A percentile compares a stretch with the other conserved stretches of the same genome.
These are phyloP conservation scores for Neofusicoccum sp. DNA, from an alignment of 2,329 filamentous ascomycete species.

Conservation along the genomic window DNA sequence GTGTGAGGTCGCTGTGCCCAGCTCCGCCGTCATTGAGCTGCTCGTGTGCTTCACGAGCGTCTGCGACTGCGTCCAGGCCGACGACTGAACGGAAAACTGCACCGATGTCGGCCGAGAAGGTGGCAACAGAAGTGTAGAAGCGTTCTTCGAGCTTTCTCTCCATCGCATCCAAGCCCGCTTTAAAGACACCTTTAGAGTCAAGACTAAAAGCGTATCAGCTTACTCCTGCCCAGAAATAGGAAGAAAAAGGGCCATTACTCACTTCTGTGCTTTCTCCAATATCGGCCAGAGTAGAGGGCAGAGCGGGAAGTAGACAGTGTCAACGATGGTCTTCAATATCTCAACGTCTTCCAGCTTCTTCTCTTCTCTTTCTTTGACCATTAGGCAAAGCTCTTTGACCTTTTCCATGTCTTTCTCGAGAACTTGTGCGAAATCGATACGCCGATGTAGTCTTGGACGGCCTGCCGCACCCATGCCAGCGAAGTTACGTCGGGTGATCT, in stretches of 20 bases:
- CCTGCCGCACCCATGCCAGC: slow-evolving; percentile 90
- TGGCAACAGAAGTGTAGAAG: slow-evolving; percentile 61
- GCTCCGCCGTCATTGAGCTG: slow-evolving; percentile 44
- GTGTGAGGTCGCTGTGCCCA: slow-evolving; percentile 44
- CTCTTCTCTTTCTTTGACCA: slow-evolving; percentile 74
- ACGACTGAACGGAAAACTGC: slow-evolving; percentile 59
- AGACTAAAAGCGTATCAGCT: slow-evolving; percentile 28
- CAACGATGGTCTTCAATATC: slow-evolving; percentile 76
- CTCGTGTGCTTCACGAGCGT: slow-evolving; percentile 44
- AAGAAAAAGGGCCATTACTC: slow-evolving; percentile 53
- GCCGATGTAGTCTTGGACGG: slow-evolving; percentile 72
- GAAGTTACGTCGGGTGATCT: slow-evolving; percentile 93
- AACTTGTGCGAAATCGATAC: slow-evolving; percentile 84
- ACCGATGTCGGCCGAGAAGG: slow-evolving; percentile 63
- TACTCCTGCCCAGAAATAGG: slow-evolving; percentile 11
- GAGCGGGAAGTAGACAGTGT: slow-evolving; percentile 90
- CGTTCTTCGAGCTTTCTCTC: slow-evolving; percentile 58
- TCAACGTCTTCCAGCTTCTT: slow-evolving; percentile 77
- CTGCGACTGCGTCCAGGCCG: slow-evolving; percentile 49
- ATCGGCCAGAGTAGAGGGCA: slow-evolving; percentile 75
- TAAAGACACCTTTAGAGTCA: slow-evolving; percentile 58
- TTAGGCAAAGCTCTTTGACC: slow-evolving; percentile 69
- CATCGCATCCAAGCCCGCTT: slow-evolving; percentile 55
- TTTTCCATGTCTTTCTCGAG: slow-evolving; percentile 77
- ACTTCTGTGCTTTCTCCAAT: slow-evolving; percentile 79